A percentile compares a stretch with the other conserved stretches of the same genome.
These are phyloP conservation scores for Dryas integrifolia DNA, from an alignment of 331 rosid genomes.

Conservation along the genomic window DNA sequence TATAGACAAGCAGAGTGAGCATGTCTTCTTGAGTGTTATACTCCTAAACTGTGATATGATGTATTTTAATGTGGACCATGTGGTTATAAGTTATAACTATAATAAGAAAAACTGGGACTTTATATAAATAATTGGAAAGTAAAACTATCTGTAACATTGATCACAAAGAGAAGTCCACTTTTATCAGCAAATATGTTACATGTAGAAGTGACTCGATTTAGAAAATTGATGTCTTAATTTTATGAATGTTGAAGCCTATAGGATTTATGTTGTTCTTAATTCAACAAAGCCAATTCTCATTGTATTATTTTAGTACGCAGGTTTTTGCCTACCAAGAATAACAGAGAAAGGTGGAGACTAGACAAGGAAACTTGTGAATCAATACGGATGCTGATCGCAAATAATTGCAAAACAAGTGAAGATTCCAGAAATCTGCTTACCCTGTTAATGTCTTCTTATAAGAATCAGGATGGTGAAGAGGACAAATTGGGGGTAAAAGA, in stretches of 20 bases:
- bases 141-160: too few relatives aligned
- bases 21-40: too few relatives aligned
- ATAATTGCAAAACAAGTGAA: constrained; percentile 31
- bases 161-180: too few relatives aligned
- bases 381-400: constrained; percentile 46
- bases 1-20: too few relatives aligned
- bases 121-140: too few relatives aligned
- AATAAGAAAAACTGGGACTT: too few relatives aligned
- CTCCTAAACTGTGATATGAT: too few relatives aligned
- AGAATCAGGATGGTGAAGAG: constrained; percentile 61
- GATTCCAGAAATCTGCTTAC: constrained; percentile 47
- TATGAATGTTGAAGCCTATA: not conserved
- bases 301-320: constrained; percentile 26
- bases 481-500: constrained; percentile 53
- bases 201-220: too few relatives aligned
- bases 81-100: too few relatives aligned
- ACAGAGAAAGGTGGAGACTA: constrained; percentile 66
- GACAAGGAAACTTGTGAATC: constrained; percentile 65
- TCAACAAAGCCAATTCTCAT: not conserved
- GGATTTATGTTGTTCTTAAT: not conserved
- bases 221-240: not conserved
- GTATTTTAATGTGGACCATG: too few relatives aligned
- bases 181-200: too few relatives aligned
- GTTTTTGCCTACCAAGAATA: constrained; percentile 70
- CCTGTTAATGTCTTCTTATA: constrained; percentile 47